These are phyloP conservation scores for Blastocystis sp. DNA, from an alignment of 352 stramenopile genomes.

Conservation along the genomic window DNA sequence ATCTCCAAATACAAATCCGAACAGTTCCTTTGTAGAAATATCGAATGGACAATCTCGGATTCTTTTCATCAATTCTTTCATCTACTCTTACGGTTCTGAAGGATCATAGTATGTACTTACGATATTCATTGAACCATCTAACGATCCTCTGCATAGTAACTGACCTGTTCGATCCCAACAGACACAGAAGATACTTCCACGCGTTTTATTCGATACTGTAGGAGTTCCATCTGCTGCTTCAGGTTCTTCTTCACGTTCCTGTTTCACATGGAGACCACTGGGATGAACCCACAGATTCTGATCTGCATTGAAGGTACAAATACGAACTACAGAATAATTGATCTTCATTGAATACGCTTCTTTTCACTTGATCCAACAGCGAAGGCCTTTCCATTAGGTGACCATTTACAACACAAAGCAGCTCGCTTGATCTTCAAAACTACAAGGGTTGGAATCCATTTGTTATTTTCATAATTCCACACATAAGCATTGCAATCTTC, in stretches of 20 bases:
- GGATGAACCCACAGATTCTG: constrained; percentile 57
- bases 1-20: constrained; percentile 47
- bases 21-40: constrained; percentile 33
- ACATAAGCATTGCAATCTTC: constrained; percentile 60
- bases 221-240: background rate
- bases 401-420: constrained; percentile 58
- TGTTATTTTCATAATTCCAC: constrained; percentile 58
- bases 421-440: constrained; percentile 56
- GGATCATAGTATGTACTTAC: constrained; percentile 51
- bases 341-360: constrained; percentile 6
- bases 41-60: constrained; percentile 49
- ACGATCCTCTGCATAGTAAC: constrained; percentile 8
- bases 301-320: constrained; percentile 52
- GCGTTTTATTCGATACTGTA: background rate
- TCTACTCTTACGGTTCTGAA: background rate
- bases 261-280: constrained; percentile 20
- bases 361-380: constrained; percentile 50
- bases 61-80: background rate
- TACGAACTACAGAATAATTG: constrained; percentile 27
- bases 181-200: constrained; percentile 53
- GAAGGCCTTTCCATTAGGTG: constrained; percentile 38
- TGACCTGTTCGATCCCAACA: constrained; percentile 51
- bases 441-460: constrained; percentile 36
- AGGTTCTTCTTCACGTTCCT: constrained; percentile 18
- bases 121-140: constrained; percentile 49